Conservation (phyloP, 495 filamentous ascomycete genomes). For the Cercophora newfieldiana region DNA sequence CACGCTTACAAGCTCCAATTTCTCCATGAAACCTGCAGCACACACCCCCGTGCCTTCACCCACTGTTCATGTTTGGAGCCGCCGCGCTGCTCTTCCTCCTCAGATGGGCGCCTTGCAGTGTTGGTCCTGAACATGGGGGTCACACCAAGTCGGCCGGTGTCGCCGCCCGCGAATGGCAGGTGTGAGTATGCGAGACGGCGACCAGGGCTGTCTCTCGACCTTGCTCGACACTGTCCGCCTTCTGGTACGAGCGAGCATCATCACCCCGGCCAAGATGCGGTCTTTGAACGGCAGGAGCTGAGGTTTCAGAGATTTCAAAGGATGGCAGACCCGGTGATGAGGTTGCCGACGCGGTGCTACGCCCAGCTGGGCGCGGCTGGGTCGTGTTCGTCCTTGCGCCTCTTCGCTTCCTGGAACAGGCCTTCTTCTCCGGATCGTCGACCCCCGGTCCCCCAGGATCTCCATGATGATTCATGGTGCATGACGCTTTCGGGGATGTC, state of each 20-base stretch:
- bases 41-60: conserved; percentile 12
- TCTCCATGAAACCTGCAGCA: conserved; percentile 23
- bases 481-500: background rate
- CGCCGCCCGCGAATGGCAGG: conserved; percentile 23
- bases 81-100: conserved; percentile 16
- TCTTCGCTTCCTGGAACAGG: background rate
- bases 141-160: conserved; percentile 23
- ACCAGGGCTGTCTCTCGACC: background rate
- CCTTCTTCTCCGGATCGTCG: background rate
- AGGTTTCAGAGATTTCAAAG: background rate
- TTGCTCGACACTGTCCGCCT: conserved; percentile 14
- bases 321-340: background rate
- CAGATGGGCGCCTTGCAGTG: conserved; percentile 16
- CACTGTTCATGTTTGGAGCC: conserved; percentile 7
- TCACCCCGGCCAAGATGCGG: background rate
- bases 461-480: conserved; percentile 10
- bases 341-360: background rate
- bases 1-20: conserved; percentile 29
- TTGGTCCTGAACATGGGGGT: conserved; percentile 14
- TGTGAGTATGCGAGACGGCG: background rate
- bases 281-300: conserved; percentile 1
- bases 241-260: background rate
- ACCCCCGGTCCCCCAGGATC: background rate
- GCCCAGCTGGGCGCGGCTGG: background rate
- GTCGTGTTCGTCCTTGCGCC: background rate